These are phyloP conservation scores for Echinochloa phyllopogon DNA, from an alignment of 176 grass and related monocot species.

Conservation along the genomic window DNA sequence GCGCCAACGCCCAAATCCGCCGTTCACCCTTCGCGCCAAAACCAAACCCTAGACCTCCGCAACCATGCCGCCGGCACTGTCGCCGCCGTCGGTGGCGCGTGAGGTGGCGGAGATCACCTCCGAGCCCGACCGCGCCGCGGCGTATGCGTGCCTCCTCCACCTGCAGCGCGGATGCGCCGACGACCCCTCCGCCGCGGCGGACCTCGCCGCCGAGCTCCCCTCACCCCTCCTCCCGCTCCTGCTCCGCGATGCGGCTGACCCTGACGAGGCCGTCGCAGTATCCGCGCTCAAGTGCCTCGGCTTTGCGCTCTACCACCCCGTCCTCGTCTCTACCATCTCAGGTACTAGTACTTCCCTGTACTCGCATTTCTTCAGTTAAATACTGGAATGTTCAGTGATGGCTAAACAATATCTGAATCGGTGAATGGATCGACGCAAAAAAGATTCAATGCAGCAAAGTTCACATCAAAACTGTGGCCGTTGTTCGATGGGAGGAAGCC, in stretches of 20 bases:
- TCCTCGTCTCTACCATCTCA: slow-evolving; percentile 62
- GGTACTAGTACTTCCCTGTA: slow-evolving; percentile 36
- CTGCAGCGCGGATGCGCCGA: slow-evolving; percentile 63
- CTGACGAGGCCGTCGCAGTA: slow-evolving; percentile 51
- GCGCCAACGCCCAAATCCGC: slow-evolving; percentile 28
- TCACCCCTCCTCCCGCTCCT: slow-evolving; percentile 60
- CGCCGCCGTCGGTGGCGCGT: slow-evolving; percentile 41
- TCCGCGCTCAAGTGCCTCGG: slow-evolving; percentile 81
- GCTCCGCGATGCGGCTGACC: slow-evolving; percentile 41
- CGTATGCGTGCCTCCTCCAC: slow-evolving; percentile 62
- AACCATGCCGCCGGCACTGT: slow-evolving; percentile 35
- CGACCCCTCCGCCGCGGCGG: slow-evolving; percentile 54
- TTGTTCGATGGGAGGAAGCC: background rate
- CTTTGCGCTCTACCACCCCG: slow-evolving; percentile 82
- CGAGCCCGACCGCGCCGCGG: slow-evolving; percentile 49
- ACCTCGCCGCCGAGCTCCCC: slow-evolving; percentile 56
- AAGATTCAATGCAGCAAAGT: background rate
- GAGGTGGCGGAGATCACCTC: slow-evolving; percentile 59
- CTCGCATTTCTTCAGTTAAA: slow-evolving; percentile 22
- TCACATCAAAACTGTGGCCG: background rate
- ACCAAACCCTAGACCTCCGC: slow-evolving; percentile 40
- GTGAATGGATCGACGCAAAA: background rate
- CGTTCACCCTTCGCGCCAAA: slow-evolving; percentile 43
- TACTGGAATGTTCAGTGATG: background rate
- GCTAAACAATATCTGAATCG: background rate